Conservation (phyloP, 495 filamentous ascomycete genomes). For the Polyplosphaeria fusca region DNA sequence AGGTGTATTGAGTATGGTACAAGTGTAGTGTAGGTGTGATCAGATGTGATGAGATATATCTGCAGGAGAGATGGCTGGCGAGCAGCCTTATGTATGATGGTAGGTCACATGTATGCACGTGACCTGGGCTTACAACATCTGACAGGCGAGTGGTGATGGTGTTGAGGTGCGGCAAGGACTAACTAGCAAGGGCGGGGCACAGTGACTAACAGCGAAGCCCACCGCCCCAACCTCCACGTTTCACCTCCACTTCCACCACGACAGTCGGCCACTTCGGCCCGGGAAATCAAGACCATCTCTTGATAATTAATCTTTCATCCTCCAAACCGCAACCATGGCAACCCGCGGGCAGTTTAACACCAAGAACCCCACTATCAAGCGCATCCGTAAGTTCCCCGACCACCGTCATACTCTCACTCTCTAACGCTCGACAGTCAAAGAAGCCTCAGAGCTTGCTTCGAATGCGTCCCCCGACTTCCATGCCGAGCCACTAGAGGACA, state of each 20-base stretch:
- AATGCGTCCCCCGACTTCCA: conserved; percentile 77
- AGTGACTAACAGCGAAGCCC: conserved; percentile 1
- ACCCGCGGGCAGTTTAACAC: conserved; percentile 58
- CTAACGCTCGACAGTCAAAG: conserved; percentile 58
- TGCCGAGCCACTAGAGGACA: conserved; percentile 74
- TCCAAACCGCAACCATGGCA: conserved; percentile 39
- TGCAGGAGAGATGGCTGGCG: too few relatives aligned
- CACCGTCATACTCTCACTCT: not conserved
- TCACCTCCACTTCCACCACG: conserved; percentile 7
- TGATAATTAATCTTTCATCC: too few relatives aligned
- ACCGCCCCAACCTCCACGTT: conserved; percentile 14
- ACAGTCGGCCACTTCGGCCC: too few relatives aligned
- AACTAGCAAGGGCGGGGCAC: conserved; percentile 17
- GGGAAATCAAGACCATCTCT: too few relatives aligned
- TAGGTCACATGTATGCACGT: too few relatives aligned
- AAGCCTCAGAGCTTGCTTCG: conserved; percentile 77
- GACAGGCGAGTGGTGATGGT: too few relatives aligned
- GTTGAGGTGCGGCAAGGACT: too few relatives aligned
- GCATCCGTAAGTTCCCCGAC: conserved; percentile 56
- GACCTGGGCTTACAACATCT: too few relatives aligned
- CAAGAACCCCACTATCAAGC: conserved; percentile 76
- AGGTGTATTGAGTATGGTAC: too few relatives aligned
- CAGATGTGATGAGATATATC: too few relatives aligned
- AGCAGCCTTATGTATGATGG: too few relatives aligned
- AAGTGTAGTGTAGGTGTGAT: too few relatives aligned